Evolutionary conservation across 148 eudicot genomes (phyloP), one percentile per base, ranked within the genome.

Genomic region (Fagopyrum tataricum): DNA sequence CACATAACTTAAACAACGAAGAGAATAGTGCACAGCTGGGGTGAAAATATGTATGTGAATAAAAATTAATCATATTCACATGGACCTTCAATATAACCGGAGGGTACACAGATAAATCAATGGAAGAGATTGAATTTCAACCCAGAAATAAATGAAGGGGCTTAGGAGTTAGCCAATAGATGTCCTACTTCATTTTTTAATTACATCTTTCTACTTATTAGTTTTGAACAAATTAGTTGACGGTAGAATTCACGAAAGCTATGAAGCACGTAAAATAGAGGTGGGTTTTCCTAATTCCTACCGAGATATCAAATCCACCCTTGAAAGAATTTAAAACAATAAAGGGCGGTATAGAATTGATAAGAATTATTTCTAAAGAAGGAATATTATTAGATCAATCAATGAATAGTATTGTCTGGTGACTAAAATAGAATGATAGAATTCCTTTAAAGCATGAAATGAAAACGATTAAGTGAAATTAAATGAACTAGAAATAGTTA

Each of bases 271-370:
- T 7, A 4, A 23, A 24, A 59, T 31, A 39, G 66, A 18, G 66
- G 66, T 59, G 66, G 66, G 66, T 59, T 59, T 11, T 59, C 66
- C 66, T 59, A 59, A 23, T 4, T 23, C 66, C 66, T 59, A 59
- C 66, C 66, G 7, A 24, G 37, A 59, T 59, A 0, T 20, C 64
- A 4, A 8, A 58, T 58, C 12, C 15, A 59, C 15, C 15, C 39
- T 58, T 58, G 24, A 7, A 58, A 58, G 14, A n/a, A n/a, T n/a
- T n/a, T n/a, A n/a, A n/a, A n/a, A n/a, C n/a, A n/a, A n/a, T n/a
- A n/a, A n/a, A n/a, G n/a, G n/a, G n/a, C n/a, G n/a, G n/a, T n/a
- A n/a, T n/a, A n/a, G n/a, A n/a, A n/a, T n/a, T n/a, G n/a, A n/a
- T n/a, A n/a, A n/a, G n/a, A n/a, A n/a, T n/a, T n/a, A n/a, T n/a